Percentiles rank a stretch among this genome's conserved stretches.
phyloP scores from a whole-genome alignment of 2,329 filamentous ascomycete species.

The Anisogramma anomala region DNA sequence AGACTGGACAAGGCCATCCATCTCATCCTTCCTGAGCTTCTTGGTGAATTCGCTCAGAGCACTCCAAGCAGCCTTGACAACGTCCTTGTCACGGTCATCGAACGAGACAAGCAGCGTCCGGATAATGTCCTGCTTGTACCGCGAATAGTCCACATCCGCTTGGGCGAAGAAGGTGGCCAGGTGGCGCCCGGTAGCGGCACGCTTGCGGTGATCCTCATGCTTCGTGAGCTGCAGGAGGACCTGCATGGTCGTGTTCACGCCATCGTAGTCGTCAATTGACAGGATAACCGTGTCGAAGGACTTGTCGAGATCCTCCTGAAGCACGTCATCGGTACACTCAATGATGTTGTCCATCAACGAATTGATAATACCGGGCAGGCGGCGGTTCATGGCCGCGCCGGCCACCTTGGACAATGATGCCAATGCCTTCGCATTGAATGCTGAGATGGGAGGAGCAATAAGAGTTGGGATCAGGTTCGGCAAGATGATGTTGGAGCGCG shows the following conservation, averaged over 20 bases:
- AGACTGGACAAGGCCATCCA: conserved; percentile 82
- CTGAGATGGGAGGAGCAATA: conserved; percentile 76
- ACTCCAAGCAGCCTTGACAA: conserved; percentile 82
- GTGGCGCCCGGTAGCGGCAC: conserved; percentile 66
- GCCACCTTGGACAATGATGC: conserved; percentile 90
- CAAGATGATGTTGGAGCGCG: conserved; percentile 88
- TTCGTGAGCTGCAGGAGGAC: conserved; percentile 80
- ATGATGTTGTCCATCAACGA: conserved; percentile 90
- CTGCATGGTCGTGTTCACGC: conserved; percentile 90
- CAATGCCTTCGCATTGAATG: conserved; percentile 88
- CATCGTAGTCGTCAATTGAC: conserved; percentile 92
- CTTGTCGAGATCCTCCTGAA: conserved; percentile 59
- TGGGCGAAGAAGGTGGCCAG: conserved; percentile 76
- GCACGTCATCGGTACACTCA: conserved; percentile 58
- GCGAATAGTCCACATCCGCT: conserved; percentile 76
- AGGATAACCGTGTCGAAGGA: conserved; percentile 84
- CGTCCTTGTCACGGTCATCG: conserved; percentile 69
- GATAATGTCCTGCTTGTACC: conserved; percentile 93
- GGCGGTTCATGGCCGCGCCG: conserved; percentile 78
- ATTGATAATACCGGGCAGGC: conserved; percentile 82
- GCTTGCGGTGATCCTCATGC: conserved; percentile 79
- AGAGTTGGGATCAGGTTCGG: conserved; percentile 93
- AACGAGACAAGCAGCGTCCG: conserved; percentile 84
- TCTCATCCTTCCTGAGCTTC: conserved; percentile 87
- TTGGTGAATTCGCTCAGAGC: conserved; percentile 82